phyloP scores from a whole-genome alignment of 495 filamentous ascomycete species.

The Immersiella caudata region DNA sequence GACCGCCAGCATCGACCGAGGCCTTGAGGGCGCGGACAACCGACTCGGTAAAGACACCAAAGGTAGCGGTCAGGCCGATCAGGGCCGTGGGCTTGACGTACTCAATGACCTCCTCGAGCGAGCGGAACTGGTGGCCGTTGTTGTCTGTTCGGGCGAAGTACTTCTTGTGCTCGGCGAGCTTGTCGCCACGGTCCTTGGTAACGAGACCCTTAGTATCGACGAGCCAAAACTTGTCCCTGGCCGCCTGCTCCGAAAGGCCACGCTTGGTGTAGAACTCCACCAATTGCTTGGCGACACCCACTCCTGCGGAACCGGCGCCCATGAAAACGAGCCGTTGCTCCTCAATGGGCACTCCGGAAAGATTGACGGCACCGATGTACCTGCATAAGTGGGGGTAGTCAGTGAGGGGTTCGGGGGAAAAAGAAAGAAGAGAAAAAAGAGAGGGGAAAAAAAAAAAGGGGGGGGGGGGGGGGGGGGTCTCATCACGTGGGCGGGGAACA shows the following conservation, averaged over 20 bases:
- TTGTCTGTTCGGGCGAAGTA: conserved; percentile 96
- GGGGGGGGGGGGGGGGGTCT: too few species aligned
- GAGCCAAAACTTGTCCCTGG: conserved; percentile 90
- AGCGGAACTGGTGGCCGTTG: conserved; percentile 84
- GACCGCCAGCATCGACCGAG: conserved; percentile 64
- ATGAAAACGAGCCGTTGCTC: conserved; percentile 96
- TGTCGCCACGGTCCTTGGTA: conserved; percentile 89
- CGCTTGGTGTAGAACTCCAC: conserved; percentile 93
- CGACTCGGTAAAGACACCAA: conserved; percentile 88
- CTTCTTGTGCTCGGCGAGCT: conserved; percentile 93
- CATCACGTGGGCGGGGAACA: conserved; percentile 11
- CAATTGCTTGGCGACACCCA: conserved; percentile 96
- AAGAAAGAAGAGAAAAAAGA: too few species aligned
- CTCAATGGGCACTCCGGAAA: conserved; percentile 80
- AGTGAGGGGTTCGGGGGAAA: background rate
- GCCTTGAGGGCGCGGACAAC: conserved; percentile 79
- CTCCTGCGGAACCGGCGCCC: conserved; percentile 91
- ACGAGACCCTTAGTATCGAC: conserved; percentile 97
- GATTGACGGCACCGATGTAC: conserved; percentile 91
- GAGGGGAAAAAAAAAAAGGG: too few species aligned
- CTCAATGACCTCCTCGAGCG: conserved; percentile 89
- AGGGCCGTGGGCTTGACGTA: conserved; percentile 92
- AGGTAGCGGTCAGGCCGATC: conserved; percentile 91
- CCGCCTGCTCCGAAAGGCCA: conserved; percentile 89
- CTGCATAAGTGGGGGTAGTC: conserved; percentile 33